Conservation (phyloP, 1,139 yeast species). For the Meyerozyma carpophila region DNA sequence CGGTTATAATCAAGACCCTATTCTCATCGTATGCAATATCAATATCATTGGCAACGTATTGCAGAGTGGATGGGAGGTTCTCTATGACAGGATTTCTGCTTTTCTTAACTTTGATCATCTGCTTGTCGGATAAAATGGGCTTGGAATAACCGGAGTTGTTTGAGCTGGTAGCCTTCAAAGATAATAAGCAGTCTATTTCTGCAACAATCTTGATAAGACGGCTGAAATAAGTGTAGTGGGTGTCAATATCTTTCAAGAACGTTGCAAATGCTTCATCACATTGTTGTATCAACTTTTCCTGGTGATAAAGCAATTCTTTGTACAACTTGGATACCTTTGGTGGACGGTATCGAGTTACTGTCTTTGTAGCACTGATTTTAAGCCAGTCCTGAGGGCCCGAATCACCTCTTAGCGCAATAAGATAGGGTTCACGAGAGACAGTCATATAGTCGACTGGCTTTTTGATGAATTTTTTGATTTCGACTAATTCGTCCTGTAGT, state of each 20-base stretch:
- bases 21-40: slow-evolving; percentile 37
- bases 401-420: slow-evolving; percentile 68
- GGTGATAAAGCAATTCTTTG: slow-evolving; percentile 53
- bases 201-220: slow-evolving; percentile 50
- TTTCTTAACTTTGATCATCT: slow-evolving; percentile 45
- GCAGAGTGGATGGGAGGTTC: slow-evolving; percentile 28
- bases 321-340: slow-evolving; percentile 50
- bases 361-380: slow-evolving; percentile 65
- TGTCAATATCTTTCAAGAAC: slow-evolving; percentile 45
- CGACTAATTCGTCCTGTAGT: slow-evolving; percentile 46
- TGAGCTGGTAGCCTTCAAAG: slow-evolving; percentile 61
- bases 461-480: slow-evolving; percentile 40
- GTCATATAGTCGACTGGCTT: slow-evolving; percentile 58
- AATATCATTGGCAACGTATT: slow-evolving; percentile 70
- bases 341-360: slow-evolving; percentile 68
- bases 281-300: slow-evolving; percentile 50
- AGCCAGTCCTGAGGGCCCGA: slow-evolving; percentile 70
- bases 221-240: slow-evolving; percentile 47
- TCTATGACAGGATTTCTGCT: slow-evolving; percentile 85
- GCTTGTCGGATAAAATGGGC: slow-evolving; percentile 52
- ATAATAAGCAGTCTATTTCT: slow-evolving; percentile 66
- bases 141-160: slow-evolving; percentile 41
- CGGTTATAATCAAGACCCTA: slow-evolving; percentile 60
- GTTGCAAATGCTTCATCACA: slow-evolving; percentile 52
- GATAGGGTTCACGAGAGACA: slow-evolving; percentile 58